Conservation (phyloP, 2,329 filamentous ascomycete species). For the Alternaria angustiovoidea region DNA sequence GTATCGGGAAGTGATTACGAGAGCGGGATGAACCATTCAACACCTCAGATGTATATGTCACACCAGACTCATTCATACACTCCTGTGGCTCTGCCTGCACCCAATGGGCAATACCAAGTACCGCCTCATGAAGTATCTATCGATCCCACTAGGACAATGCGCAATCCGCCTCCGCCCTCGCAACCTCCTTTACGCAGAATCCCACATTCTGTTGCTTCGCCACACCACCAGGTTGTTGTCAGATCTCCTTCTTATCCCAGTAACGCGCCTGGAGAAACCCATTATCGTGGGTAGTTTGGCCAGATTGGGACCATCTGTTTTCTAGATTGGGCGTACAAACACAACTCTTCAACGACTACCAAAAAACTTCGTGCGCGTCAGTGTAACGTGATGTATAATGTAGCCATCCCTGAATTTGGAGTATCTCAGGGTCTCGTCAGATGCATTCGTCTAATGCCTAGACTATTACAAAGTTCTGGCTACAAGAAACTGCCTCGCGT, state of each 20-base stretch:
- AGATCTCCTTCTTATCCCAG: not conserved
- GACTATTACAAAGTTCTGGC: too few species aligned
- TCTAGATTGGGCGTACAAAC: not conserved
- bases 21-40: not conserved
- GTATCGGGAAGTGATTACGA: not conserved
- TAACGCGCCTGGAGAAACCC: not conserved
- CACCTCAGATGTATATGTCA: not conserved
- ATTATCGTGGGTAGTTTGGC: not conserved
- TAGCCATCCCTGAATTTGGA: not conserved
- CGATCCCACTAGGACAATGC: not conserved
- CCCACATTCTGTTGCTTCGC: not conserved
- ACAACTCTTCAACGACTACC: not conserved
- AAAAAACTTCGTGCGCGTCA: too few species aligned
- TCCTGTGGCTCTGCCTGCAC: not conserved
- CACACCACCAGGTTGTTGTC: not conserved
- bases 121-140: not conserved
- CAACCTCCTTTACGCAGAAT: not conserved
- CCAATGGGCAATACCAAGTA: not conserved
- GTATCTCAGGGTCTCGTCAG: not conserved
- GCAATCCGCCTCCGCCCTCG: not conserved
- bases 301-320: rapidly evolving
- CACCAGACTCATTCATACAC: not conserved
- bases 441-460: not conserved
- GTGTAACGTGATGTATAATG: not conserved
- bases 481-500: not conserved